Conservation (phyloP, 1,284 basidiomycete genomes). For the Sanghuangporus sanghuang region DNA sequence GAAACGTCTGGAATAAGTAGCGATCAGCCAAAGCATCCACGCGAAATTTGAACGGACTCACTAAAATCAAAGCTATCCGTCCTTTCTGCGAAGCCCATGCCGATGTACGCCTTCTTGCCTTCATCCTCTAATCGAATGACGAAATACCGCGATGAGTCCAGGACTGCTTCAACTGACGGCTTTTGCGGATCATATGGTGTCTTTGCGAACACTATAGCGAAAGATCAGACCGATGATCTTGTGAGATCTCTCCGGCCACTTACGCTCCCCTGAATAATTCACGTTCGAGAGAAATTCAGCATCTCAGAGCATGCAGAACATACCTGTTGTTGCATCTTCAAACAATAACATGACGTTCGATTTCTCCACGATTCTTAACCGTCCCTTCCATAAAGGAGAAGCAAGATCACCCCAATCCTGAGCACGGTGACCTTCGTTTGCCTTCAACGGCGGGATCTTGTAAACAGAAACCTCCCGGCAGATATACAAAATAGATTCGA, state of each 20-base stretch:
- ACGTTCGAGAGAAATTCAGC: neutral
- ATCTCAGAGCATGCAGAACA: conserved; percentile 21
- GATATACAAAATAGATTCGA: conserved; percentile 82
- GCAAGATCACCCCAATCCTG: conserved; percentile 83
- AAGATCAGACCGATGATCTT: conserved; percentile 11
- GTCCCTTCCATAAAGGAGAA: conserved; percentile 83
- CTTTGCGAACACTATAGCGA: conserved; percentile 75
- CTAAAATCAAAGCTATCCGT: conserved; percentile 94
- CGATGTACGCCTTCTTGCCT: conserved; percentile 87
- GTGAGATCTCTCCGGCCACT: conserved; percentile 22
- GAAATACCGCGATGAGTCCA: conserved; percentile 96
- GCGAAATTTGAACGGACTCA: conserved; percentile 33
- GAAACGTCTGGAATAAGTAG: conserved; percentile 66
- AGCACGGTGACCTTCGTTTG: conserved; percentile 81
- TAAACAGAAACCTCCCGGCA: conserved; percentile 81
- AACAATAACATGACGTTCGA: conserved; percentile 57
- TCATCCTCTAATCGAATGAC: conserved; percentile 87
- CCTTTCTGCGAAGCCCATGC: conserved; percentile 90
- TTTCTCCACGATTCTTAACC: conserved; percentile 80
- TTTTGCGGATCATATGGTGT: conserved; percentile 82
- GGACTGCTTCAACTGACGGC: conserved; percentile 88
- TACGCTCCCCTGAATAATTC: conserved; percentile 51
- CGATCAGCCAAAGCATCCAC: neutral
- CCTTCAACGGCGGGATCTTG: conserved; percentile 78
- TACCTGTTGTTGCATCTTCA: conserved; percentile 75